phyloP scores from a whole-genome alignment of 768 basidiomycete genomes.

The Kwoniella shandongensis region DNA sequence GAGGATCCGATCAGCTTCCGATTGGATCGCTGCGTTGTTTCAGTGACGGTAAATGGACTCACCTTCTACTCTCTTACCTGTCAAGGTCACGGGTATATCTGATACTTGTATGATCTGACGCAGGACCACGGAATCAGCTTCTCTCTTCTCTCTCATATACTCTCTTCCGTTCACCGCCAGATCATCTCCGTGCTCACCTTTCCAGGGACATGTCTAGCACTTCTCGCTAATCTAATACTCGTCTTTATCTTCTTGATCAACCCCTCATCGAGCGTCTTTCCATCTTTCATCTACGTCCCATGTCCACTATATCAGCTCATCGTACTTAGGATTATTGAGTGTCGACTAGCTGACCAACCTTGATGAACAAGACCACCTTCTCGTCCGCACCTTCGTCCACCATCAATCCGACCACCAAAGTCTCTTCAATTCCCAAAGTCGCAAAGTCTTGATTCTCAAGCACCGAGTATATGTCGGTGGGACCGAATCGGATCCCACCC shows the following conservation, averaged over 20 bases:
- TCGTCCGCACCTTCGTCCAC: conserved; percentile 68
- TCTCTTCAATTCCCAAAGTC: conserved; percentile 61
- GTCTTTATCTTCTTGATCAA: conserved; percentile 63
- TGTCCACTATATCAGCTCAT: no score
- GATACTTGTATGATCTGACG: conserved; percentile 63
- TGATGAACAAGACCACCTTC: conserved; percentile 72
- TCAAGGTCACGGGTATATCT: conserved; percentile 76
- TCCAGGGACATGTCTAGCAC: conserved; percentile 74
- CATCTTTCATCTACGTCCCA: conserved; percentile 52
- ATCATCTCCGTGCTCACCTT: conserved; percentile 56
- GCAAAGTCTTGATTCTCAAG: conserved; percentile 63
- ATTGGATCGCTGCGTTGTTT: no score
- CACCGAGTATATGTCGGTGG: conserved; percentile 77
- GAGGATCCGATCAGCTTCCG: neutral
- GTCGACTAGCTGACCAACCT: conserved; percentile 49
- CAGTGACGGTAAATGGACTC: no score
- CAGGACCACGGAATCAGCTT: neutral
- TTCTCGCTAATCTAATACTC: conserved; percentile 65
- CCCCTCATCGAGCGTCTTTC: conserved; percentile 58
- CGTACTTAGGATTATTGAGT: no score
- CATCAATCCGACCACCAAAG: conserved; percentile 70
- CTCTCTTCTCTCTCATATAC: neutral
- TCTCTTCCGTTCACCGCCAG: neutral
- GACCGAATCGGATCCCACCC: conserved; percentile 78
- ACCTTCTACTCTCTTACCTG: conserved; percentile 78